Evolutionary conservation across 371 early-diverging fungal genomes (phyloP).

Genomic region (Mortierella sp.): DNA sequence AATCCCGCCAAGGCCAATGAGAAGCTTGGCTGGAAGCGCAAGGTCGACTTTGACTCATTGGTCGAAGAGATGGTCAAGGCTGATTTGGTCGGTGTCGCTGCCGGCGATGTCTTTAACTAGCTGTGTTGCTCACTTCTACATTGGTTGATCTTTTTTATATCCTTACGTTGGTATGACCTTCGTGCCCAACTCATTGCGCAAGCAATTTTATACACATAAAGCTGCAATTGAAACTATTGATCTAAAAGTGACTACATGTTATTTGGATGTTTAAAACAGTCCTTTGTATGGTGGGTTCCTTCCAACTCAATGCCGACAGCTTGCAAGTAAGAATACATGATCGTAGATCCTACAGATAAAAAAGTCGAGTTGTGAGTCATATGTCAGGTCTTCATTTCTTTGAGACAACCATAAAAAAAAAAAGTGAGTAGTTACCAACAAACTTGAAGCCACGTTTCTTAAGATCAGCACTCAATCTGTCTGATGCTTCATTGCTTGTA

Average conservation of each 20-base stretch:
- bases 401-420: neutral
- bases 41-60: slow-evolving; percentile 78
- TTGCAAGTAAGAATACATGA: slow-evolving; percentile 43
- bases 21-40: slow-evolving; percentile 78
- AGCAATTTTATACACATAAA: neutral
- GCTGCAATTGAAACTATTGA: neutral
- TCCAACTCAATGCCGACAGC: slow-evolving; percentile 37
- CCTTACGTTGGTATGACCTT: neutral
- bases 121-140: neutral
- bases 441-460: slow-evolving; percentile 56
- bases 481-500: slow-evolving; percentile 31
- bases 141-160: neutral
- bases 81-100: slow-evolving; percentile 67
- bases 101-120: slow-evolving; percentile 41
- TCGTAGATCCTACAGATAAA: slow-evolving; percentile 34
- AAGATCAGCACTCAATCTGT: slow-evolving; percentile 43
- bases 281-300: slow-evolving; percentile 17
- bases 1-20: slow-evolving; percentile 83
- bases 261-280: slow-evolving; percentile 23
- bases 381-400: neutral
- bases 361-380: neutral
- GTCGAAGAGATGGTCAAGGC: slow-evolving; percentile 80
- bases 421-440: slow-evolving; percentile 27
- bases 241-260: neutral
- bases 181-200: neutral